Evolutionary conservation across 2,329 filamentous ascomycete genomes (phyloP).

Genomic region (Cordyceps tenuipes): DNA sequence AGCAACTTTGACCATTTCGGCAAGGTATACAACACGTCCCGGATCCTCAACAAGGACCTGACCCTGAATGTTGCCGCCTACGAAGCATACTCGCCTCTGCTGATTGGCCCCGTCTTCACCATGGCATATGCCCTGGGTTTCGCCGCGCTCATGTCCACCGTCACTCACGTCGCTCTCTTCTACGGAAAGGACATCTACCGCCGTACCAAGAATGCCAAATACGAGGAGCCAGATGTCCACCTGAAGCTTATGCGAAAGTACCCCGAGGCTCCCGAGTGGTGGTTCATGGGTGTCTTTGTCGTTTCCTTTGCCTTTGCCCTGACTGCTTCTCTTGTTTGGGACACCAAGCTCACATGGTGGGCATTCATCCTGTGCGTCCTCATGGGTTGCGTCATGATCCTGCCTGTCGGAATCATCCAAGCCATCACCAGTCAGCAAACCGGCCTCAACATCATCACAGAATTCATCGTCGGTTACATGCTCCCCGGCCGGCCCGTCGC

Average conservation of each 20-base stretch:
- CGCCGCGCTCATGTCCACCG: conserved; percentile 43
- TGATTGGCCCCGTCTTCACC: conserved; percentile 46
- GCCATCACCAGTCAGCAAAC: conserved; percentile 32
- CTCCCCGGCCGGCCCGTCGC: conserved; percentile 28
- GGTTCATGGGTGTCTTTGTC: conserved; percentile 41
- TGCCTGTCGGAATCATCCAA: conserved; percentile 33
- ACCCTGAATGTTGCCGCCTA: conserved; percentile 46
- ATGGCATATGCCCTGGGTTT: conserved; percentile 50
- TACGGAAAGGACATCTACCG: conserved; percentile 40
- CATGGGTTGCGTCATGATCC: conserved; percentile 32
- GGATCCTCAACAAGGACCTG: conserved; percentile 39
- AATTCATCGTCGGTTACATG: conserved; percentile 33
- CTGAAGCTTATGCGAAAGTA: conserved; percentile 49
- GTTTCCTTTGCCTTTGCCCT: conserved; percentile 40
- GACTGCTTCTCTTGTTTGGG: conserved; percentile 26
- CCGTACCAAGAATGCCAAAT: conserved; percentile 23
- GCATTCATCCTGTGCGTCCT: conserved; percentile 31
- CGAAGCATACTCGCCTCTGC: conserved; percentile 44
- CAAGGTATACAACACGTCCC: conserved; percentile 41
- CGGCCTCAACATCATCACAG: conserved; percentile 31
- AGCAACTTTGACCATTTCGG: conserved; percentile 50
- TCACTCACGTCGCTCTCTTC: conserved; percentile 44
- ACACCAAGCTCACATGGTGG: conserved; percentile 37
- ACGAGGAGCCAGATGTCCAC: conserved; percentile 42
- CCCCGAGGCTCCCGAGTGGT: conserved; percentile 45